Conservation (phyloP, 2,329 filamentous ascomycete species). For the Epichloe amarillans region DNA sequence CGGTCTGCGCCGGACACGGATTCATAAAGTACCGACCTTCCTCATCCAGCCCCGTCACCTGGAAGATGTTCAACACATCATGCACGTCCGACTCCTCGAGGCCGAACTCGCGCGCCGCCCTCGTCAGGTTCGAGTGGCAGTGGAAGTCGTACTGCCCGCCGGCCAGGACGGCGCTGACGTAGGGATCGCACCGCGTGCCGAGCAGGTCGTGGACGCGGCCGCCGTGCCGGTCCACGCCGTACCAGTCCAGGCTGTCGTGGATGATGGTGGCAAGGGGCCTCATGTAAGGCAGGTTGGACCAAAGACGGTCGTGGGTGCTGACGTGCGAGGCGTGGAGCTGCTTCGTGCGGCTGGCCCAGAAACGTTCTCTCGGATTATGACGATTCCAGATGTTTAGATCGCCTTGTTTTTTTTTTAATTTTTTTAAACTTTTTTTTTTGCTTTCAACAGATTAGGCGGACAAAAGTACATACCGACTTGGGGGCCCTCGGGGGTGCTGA, state of each 20-base stretch:
- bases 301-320: conserved; percentile 56
- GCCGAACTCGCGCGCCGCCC: conserved; percentile 56
- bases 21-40: conserved; percentile 67
- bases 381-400: conserved; percentile 75
- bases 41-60: conserved; percentile 65
- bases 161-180: conserved; percentile 64
- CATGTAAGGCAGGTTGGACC: conserved; percentile 67
- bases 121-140: conserved; percentile 69
- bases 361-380: conserved; percentile 62
- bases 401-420: conserved; percentile 24
- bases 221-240: conserved; percentile 48
- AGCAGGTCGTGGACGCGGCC: conserved; percentile 64
- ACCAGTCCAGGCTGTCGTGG: conserved; percentile 50
- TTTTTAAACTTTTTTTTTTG: not conserved
- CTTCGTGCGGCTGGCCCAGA: conserved; percentile 69
- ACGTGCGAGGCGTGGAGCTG: conserved; percentile 71
- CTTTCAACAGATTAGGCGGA: too few relatives aligned
- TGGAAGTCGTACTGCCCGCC: conserved; percentile 65
- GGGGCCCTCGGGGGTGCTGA: conserved; percentile 59
- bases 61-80: conserved; percentile 77
- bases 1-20: conserved; percentile 39
- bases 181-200: conserved; percentile 74
- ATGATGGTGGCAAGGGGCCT: conserved; percentile 60
- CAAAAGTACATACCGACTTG: conserved; percentile 45
- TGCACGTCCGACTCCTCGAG: conserved; percentile 64